Conservation (phyloP, 2,329 filamentous ascomycete species). For the Venturia asperata region DNA sequence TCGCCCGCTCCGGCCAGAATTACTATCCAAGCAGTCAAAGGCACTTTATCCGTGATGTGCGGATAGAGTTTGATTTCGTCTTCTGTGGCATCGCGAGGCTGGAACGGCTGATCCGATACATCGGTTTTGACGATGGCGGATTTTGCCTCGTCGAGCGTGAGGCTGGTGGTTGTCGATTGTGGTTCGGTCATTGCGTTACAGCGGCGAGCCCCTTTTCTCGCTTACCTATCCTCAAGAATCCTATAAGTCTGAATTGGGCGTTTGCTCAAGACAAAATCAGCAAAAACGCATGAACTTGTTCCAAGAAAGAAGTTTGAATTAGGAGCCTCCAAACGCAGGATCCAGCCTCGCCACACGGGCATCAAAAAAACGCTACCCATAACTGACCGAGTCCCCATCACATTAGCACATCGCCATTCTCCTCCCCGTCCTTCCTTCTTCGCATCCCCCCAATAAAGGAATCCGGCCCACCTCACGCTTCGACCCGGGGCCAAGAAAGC, state of each 20-base stretch:
- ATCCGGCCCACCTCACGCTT: too few species aligned
- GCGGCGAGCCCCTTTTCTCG: too few species aligned
- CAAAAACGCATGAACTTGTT: too few species aligned
- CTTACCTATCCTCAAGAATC: too few species aligned
- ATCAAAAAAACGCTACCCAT: too few species aligned
- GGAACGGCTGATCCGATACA: not conserved
- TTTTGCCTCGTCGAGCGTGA: not conserved
- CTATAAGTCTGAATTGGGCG: too few species aligned
- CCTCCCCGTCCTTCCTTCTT: not conserved
- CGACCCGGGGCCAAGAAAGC: not conserved
- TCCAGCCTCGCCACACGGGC: too few species aligned
- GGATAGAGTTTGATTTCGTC: not conserved
- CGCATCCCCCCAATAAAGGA: not conserved
- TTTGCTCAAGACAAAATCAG: too few species aligned
- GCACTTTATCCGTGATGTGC: slow-evolving; percentile 11
- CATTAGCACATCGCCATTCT: not conserved
- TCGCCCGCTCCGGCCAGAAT: slow-evolving; percentile 12
- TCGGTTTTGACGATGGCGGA: not conserved
- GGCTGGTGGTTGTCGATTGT: not conserved
- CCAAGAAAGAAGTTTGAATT: too few species aligned
- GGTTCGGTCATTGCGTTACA: too few species aligned
- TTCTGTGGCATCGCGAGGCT: slow-evolving; percentile 1
- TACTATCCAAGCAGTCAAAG: slow-evolving; percentile 4
- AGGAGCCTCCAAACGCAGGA: too few species aligned
- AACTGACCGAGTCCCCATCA: not conserved